Evolutionary conservation across 805 yeast genomes (phyloP), one percentile per base, ranked within the genome.

Genomic region (Candida oleophila): DNA sequence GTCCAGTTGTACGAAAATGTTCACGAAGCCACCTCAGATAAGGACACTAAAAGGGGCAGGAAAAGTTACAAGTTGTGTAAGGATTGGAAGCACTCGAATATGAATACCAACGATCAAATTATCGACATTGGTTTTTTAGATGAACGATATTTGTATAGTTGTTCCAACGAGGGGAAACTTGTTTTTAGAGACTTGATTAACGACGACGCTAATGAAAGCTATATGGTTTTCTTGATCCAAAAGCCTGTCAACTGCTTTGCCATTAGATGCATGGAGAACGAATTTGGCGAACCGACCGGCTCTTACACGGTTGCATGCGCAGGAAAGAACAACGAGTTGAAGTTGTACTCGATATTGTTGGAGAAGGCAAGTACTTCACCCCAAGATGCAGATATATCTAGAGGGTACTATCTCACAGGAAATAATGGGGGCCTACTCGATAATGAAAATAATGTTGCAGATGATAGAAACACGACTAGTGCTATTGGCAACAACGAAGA

Each of bases 101-200:
- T 51, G 49, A 54, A 51, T 41, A 38, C 49, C 8, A 47, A 49
- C 4, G 72, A 68, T 47, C 55, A 52, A 20, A 54, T 68, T 19
- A 55, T 62, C 9, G 45, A 57, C 5, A 38, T 65, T 5, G 69
- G 68, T 2, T 50, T 64, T 20, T 42, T 64, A 21, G 50, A 57
- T 32, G 46, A 58, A 30, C 66, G 60, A 46, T 68, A 54, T 49
- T 54, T 68, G 35, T 66, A 59, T 47, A 64, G 64, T 33, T 67
- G 73, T 45, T 61, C 69, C 5, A 46, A 45, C 18, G 66, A 62
- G 21, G 73, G 73, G n/a, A 61, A 61, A 41, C 47, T 68, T 20
- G 55, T 67, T 12, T 49, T 68, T n/a, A 58, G 71, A 16, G 73
- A 68, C 46, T 52, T 68, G 41, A 56, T 67, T 32, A 61, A 68